Evolutionary conservation across 345 rosid genomes (phyloP).

Genomic region (Aquilaria yunnanensis): DNA sequence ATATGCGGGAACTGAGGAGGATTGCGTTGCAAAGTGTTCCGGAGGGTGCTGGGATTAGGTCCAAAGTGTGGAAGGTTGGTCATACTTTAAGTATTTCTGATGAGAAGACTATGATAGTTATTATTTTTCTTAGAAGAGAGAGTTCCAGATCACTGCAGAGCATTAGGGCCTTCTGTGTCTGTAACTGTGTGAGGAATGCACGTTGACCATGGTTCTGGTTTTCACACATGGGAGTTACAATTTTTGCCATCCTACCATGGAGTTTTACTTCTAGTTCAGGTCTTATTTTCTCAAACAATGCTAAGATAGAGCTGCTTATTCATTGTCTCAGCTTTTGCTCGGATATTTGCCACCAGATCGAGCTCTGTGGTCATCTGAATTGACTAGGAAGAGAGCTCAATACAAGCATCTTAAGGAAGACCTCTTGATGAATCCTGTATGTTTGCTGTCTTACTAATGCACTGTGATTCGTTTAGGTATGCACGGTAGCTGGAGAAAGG

Average conservation of each 20-base stretch:
- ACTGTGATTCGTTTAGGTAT: not conserved
- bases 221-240: not conserved
- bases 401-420: slow-evolving; percentile 86
- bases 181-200: not conserved
- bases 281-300: not conserved
- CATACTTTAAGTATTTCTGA: not conserved
- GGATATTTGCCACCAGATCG: slow-evolving; percentile 85
- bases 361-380: slow-evolving; percentile 67
- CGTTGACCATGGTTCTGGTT: not conserved
- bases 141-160: not conserved
- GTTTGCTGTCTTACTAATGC: slow-evolving; percentile 16
- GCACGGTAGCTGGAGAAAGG: no score
- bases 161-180: no score
- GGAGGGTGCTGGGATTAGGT: slow-evolving; percentile 79
- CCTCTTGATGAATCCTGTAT: slow-evolving; percentile 93
- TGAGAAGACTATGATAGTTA: not conserved
- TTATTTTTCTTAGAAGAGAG: not conserved
- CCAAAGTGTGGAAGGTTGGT: slow-evolving; percentile 85
- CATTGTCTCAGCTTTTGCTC: slow-evolving; percentile 63
- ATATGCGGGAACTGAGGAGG: slow-evolving; percentile 71
- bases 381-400: slow-evolving; percentile 85
- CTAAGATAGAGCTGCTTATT: not conserved
- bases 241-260: not conserved
- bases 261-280: not conserved
- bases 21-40: slow-evolving; percentile 81